phyloP scores from a whole-genome alignment of 1,284 basidiomycete genomes.

The Fomitopsis palustris region DNA sequence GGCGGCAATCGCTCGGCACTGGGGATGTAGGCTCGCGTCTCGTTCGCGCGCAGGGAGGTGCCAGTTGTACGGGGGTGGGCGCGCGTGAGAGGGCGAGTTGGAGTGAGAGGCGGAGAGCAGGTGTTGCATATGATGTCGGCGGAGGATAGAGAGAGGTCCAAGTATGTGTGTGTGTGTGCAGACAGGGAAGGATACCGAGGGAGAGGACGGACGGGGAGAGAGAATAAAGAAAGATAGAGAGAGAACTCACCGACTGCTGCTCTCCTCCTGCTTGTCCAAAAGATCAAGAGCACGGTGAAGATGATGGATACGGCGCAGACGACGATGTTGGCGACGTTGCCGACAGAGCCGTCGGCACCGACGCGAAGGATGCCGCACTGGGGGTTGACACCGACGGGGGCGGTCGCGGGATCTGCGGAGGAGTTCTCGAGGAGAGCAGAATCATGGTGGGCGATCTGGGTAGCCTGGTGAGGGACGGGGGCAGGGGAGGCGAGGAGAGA shows the following conservation, averaged over 20 bases:
- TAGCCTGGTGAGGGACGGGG: too few species aligned
- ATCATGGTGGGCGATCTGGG: constrained; percentile 35
- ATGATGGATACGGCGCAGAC: constrained; percentile 60
- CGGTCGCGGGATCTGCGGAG: constrained; percentile 39
- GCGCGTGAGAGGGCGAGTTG: background rate
- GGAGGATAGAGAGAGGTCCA: background rate
- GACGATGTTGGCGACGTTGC: constrained; percentile 74
- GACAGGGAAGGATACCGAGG: background rate
- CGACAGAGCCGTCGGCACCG: constrained; percentile 48
- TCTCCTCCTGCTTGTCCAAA: constrained; percentile 39
- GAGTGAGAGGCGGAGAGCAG: background rate
- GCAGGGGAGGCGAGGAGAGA: constrained; percentile 1
- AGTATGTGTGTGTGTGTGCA: background rate
- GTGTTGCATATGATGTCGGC: background rate
- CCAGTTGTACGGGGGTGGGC: too few species aligned
- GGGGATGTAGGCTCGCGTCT: too few species aligned
- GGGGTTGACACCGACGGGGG: constrained; percentile 57
- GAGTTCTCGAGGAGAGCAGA: constrained; percentile 32
- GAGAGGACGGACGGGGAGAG: background rate
- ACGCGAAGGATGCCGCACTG: constrained; percentile 50
- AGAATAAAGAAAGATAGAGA: constrained; percentile 2
- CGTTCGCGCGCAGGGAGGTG: too few species aligned
- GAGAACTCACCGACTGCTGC: constrained; percentile 44
- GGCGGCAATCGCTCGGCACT: too few species aligned
- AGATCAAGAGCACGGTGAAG: constrained; percentile 45